Evolutionary conservation across 768 basidiomycete genomes (phyloP).

Genomic region (Amanita exitialis): DNA sequence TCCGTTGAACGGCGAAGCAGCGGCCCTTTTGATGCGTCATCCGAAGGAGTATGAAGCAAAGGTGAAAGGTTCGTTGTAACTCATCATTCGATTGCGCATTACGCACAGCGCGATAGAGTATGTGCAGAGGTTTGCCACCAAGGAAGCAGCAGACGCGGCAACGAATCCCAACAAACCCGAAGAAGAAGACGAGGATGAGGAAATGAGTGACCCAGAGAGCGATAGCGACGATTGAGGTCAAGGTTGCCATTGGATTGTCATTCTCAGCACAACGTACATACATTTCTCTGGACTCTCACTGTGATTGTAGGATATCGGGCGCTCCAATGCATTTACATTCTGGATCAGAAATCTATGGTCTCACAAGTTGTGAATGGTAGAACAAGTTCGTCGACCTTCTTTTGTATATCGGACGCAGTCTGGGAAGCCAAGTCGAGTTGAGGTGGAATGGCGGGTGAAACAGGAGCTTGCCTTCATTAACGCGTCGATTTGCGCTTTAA

Average conservation of each 20-base stretch:
- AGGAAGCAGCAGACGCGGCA: slow-evolving; percentile 78
- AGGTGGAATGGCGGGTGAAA: slow-evolving; percentile 1
- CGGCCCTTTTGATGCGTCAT: slow-evolving; percentile 93
- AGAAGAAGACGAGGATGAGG: slow-evolving; percentile 69
- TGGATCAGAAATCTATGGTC: slow-evolving; percentile 4
- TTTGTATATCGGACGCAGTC: slow-evolving; percentile 66
- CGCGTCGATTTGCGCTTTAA: slow-evolving; percentile 69
- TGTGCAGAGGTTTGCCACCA: slow-evolving; percentile 89
- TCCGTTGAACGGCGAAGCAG: slow-evolving; percentile 96
- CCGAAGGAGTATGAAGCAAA: slow-evolving; percentile 92
- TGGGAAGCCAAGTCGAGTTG: slow-evolving; percentile 16
- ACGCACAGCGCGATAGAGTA: slow-evolving; percentile 53
- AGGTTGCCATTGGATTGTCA: background rate
- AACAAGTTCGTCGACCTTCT: slow-evolving; percentile 64
- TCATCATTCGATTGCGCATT: background rate
- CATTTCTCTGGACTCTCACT: slow-evolving; percentile 1
- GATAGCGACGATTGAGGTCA: slow-evolving; percentile 55
- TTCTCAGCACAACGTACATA: background rate
- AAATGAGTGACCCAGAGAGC: slow-evolving; percentile 83
- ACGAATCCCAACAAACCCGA: slow-evolving; percentile 43
- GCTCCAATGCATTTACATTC: slow-evolving; percentile 11
- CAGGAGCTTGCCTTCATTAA: slow-evolving; percentile 53
- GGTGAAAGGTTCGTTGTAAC: slow-evolving; percentile 54
- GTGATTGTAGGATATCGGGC: slow-evolving; percentile 11
- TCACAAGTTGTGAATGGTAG: slow-evolving; percentile 25